Conservation (phyloP, 495 filamentous ascomycete genomes). For the Amphirosellinia nigrospora region DNA sequence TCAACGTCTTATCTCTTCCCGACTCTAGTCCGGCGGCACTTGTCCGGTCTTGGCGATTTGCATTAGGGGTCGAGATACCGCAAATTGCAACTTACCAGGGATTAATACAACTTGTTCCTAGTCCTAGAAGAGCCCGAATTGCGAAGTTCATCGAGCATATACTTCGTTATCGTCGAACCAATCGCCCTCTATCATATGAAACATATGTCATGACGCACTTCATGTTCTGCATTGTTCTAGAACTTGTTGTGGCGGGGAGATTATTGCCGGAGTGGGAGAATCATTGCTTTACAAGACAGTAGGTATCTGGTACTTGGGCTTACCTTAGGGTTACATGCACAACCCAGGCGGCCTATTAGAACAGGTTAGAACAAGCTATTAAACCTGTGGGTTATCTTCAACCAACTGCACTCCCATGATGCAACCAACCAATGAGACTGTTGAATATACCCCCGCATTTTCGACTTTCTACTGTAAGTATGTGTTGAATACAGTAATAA, state of each 20-base stretch:
- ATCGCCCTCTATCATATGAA: neutral
- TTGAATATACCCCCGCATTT: neutral
- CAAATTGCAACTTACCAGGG: neutral
- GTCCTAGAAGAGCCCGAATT: neutral
- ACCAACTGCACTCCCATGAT: neutral
- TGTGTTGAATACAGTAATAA: neutral
- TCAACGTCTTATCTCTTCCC: constrained; percentile 26
- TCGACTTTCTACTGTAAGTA: neutral
- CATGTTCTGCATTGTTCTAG: neutral
- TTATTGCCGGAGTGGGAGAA: neutral
- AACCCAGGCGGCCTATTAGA: constrained; percentile 3
- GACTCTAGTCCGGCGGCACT: constrained; percentile 12
- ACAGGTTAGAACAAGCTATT: neutral
- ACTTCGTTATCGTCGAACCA: neutral
- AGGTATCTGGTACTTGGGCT: neutral
- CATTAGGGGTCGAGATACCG: neutral
- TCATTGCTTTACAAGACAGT: neutral
- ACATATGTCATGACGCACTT: neutral
- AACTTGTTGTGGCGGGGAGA: neutral
- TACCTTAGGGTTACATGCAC: neutral
- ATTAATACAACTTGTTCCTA: too few species aligned
- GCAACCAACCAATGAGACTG: neutral
- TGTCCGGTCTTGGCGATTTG: constrained; percentile 5
- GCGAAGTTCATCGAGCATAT: neutral
- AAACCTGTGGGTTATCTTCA: constrained; percentile 16